A percentile compares a stretch with the other conserved stretches of the same genome.
phyloP scores from a whole-genome alignment of 805 yeast genomes.

The Priceomyces medius region DNA sequence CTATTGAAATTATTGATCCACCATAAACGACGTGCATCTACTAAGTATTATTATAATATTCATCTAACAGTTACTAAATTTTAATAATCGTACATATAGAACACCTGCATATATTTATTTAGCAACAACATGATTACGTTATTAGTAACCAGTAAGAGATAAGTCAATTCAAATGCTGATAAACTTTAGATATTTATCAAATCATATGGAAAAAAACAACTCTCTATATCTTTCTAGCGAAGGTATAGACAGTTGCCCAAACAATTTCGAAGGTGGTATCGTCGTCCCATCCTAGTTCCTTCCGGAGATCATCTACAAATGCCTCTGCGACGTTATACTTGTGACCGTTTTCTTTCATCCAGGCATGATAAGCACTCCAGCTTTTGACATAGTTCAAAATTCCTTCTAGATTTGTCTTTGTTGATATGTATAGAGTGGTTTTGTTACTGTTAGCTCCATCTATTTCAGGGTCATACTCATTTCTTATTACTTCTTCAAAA shows the following conservation, averaged over 20 bases:
- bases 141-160: no score
- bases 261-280: constrained; percentile 43
- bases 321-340: constrained; percentile 48
- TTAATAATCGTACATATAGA: no score
- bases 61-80: no score
- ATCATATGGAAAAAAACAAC: no score
- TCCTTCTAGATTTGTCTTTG: constrained; percentile 16
- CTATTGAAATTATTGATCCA: no score
- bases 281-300: constrained; percentile 45
- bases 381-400: constrained; percentile 30
- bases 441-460: constrained; percentile 17
- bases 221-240: constrained; percentile 33
- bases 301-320: constrained; percentile 44
- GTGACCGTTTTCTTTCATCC: constrained; percentile 33
- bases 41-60: no score
- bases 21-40: no score
- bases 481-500: constrained; percentile 23
- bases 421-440: constrained; percentile 23
- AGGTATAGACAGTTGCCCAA: constrained; percentile 57
- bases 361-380: constrained; percentile 40
- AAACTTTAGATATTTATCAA: no score
- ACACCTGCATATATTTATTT: no score
- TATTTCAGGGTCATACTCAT: constrained; percentile 23
- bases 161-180: no score
- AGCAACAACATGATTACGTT: no score